Conservation (phyloP, 2,329 filamentous ascomycete genomes). For the Cercospora beticola region DNA sequence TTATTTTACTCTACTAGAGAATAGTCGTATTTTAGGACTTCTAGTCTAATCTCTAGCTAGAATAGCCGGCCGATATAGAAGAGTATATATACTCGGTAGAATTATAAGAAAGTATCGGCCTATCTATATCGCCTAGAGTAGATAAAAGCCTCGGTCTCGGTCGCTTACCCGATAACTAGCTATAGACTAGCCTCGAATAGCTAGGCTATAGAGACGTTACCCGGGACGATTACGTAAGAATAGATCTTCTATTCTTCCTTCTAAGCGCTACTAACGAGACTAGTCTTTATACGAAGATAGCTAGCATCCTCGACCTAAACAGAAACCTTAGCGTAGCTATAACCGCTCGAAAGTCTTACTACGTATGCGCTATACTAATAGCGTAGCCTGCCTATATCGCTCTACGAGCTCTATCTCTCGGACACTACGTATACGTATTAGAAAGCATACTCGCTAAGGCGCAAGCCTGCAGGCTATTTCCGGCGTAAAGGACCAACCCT, state of each 20-base stretch:
- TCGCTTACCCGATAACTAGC: background rate
- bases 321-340: background rate
- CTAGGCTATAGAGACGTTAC: background rate
- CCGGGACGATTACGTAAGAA: background rate
- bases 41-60: background rate
- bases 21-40: background rate
- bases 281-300: slow-evolving; percentile 1
- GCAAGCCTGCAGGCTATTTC: background rate
- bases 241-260: background rate
- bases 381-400: background rate
- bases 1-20: background rate
- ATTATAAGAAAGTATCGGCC: background rate
- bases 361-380: background rate
- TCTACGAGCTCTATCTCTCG: slow-evolving; percentile 7
- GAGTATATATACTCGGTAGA: background rate
- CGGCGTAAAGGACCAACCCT: background rate
- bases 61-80: background rate
- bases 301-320: background rate
- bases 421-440: background rate
- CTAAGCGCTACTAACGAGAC: slow-evolving; percentile 1
- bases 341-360: slow-evolving; percentile 5
- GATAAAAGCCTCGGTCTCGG: background rate
- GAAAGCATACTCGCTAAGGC: slow-evolving; percentile 3
- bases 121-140: background rate
- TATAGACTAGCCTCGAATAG: background rate